These are phyloP conservation scores for Erucastrum elatum DNA, from an alignment of 345 rosid species.

Conservation along the genomic window DNA sequence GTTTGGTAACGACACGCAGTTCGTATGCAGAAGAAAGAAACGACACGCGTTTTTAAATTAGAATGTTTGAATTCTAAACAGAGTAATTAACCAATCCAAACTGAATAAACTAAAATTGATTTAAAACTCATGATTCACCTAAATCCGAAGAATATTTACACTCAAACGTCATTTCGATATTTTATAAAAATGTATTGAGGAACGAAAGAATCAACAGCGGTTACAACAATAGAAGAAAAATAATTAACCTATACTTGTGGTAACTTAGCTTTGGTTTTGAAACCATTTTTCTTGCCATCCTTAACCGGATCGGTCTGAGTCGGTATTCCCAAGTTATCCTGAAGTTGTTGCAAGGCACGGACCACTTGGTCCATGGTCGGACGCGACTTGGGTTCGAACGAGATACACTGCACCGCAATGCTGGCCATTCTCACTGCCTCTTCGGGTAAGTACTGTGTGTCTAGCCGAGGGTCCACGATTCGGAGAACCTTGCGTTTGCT, in stretches of 20 bases:
- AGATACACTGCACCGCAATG: constrained; percentile 69
- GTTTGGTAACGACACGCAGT: constrained; percentile 27
- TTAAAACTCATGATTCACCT: background rate
- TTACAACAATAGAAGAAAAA: constrained; percentile 14
- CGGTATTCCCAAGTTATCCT: constrained; percentile 46
- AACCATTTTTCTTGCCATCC: constrained; percentile 32
- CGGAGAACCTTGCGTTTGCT: constrained; percentile 77
- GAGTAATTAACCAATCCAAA: too few species aligned
- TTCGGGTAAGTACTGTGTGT: constrained; percentile 55
- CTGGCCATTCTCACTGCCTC: constrained; percentile 54
- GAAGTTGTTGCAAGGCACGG: constrained; percentile 59
- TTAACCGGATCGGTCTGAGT: constrained; percentile 22
- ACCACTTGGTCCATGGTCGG: constrained; percentile 81
- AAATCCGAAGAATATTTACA: background rate
- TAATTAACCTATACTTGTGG: background rate
- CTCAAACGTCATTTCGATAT: background rate
- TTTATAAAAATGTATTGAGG: background rate
- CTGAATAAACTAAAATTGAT: too few species aligned
- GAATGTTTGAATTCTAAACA: background rate
- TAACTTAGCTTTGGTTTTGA: constrained; percentile 8
- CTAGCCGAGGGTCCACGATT: constrained; percentile 67
- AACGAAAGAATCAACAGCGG: constrained; percentile 19
- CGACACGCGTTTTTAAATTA: constrained; percentile 6
- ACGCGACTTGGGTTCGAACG: constrained; percentile 66
- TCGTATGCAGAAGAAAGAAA: background rate